Percentiles rank a stretch among this genome's conserved stretches.
phyloP scores from a whole-genome alignment of 306 rosid species.

The Quercus alba region DNA sequence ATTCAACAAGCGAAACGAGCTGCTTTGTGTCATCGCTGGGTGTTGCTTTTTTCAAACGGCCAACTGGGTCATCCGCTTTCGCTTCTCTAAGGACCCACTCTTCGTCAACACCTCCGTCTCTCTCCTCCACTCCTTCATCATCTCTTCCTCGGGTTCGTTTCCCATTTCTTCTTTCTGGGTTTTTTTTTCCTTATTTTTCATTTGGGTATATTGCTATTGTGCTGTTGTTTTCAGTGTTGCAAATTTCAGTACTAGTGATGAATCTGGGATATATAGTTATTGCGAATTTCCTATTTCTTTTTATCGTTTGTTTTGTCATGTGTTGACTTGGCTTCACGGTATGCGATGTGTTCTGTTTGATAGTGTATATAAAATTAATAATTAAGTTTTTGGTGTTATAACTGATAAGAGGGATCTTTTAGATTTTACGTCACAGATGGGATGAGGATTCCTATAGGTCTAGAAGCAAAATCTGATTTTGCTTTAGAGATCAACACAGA shows the following conservation, averaged over 20 bases:
- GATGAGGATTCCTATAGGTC: too few relatives aligned
- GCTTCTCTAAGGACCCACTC: conserved; percentile 56
- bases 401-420: too few relatives aligned
- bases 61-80: conserved; percentile 46
- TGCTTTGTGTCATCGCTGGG: conserved; percentile 54
- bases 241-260: background rate
- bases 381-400: too few relatives aligned
- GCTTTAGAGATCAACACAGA: too few relatives aligned
- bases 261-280: background rate
- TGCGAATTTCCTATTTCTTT: background rate
- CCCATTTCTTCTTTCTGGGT: background rate
- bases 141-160: conserved; percentile 70
- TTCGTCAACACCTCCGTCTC: conserved; percentile 87
- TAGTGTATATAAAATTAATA: too few relatives aligned
- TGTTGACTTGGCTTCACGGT: background rate
- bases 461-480: too few relatives aligned
- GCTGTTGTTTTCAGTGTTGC: background rate
- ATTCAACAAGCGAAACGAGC: conserved; percentile 43
- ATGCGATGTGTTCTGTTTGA: background rate
- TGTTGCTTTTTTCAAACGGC: conserved; percentile 60
- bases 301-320: background rate
- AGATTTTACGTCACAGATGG: too few relatives aligned
- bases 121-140: conserved; percentile 71
- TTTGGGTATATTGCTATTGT: background rate
- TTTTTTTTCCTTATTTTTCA: background rate